Percentiles rank a stretch among this genome's conserved stretches.
These are phyloP conservation scores for Fallopia convolvulus DNA, from an alignment of 148 eudicot species.

Conservation along the genomic window DNA sequence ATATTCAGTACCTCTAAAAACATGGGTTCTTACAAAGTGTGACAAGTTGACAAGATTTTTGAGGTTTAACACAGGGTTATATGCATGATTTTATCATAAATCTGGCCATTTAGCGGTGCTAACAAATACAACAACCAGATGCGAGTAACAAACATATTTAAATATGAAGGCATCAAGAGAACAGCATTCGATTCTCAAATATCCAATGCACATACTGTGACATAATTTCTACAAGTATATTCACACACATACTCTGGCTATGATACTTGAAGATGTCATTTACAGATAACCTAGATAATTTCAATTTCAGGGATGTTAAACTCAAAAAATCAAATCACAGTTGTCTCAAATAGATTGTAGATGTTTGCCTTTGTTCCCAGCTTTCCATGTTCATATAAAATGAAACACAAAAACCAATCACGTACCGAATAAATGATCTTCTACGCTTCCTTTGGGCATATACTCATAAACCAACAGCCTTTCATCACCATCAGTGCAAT, in stretches of 20 bases:
- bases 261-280: not conserved
- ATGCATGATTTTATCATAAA: not conserved
- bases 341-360: not conserved
- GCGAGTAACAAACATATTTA: not conserved
- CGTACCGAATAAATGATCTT: slow-evolving; percentile 41
- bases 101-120: not conserved
- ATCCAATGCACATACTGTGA: not conserved
- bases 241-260: not conserved
- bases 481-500: slow-evolving; percentile 44
- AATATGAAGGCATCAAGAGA: not conserved
- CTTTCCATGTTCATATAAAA: not conserved
- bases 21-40: not conserved
- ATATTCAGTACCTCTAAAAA: not conserved
- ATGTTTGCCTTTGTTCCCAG: not conserved
- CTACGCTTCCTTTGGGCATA: slow-evolving; percentile 48
- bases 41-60: not conserved
- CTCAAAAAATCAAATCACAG: not conserved
- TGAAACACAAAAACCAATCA: slow-evolving; percentile 1
- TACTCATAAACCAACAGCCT: slow-evolving; percentile 41
- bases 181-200: not conserved
- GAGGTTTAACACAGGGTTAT: not conserved
- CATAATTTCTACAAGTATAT: not conserved
- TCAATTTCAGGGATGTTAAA: not conserved
- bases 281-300: not conserved
- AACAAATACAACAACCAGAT: not conserved